Evolutionary conservation across 1,284 basidiomycete genomes (phyloP).

Genomic region (Irpex lacteus): DNA sequence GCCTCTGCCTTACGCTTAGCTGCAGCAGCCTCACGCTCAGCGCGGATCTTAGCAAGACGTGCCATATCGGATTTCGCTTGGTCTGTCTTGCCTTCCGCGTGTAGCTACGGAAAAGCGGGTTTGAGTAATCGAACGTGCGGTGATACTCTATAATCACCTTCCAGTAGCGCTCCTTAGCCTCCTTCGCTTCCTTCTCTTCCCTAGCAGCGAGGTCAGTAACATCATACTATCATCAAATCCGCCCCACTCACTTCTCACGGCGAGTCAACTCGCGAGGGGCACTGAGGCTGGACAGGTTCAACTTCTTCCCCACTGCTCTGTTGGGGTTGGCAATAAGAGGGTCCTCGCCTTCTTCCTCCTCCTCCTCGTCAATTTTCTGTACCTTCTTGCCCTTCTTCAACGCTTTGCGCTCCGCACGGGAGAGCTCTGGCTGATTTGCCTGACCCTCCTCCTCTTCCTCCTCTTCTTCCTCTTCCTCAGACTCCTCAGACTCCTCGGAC

Average conservation of each 20-base stretch:
- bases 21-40: constrained; percentile 81
- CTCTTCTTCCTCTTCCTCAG: constrained; percentile 10
- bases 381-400: constrained; percentile 30
- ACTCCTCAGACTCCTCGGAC: constrained; percentile 21
- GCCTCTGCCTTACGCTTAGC: constrained; percentile 84
- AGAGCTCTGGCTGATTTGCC: constrained; percentile 23
- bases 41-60: constrained; percentile 82
- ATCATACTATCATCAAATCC: neutral
- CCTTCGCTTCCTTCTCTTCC: constrained; percentile 87
- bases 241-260: constrained; percentile 23
- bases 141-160: constrained; percentile 49
- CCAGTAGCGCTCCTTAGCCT: constrained; percentile 83
- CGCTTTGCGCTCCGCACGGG: constrained; percentile 26
- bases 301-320: constrained; percentile 25
- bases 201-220: constrained; percentile 38
- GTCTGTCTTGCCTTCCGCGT: constrained; percentile 79
- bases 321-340: constrained; percentile 31
- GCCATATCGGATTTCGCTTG: constrained; percentile 86
- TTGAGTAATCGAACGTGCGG: neutral
- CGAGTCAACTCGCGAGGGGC: constrained; percentile 27
- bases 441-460: constrained; percentile 11
- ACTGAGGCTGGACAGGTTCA: constrained; percentile 24
- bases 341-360: constrained; percentile 30
- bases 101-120: constrained; percentile 45
- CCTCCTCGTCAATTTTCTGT: constrained; percentile 23